Base-by-base conservation (phyloP, 2,329 filamentous ascomycete species). In the Sarocladiaceae sp. region DNA sequence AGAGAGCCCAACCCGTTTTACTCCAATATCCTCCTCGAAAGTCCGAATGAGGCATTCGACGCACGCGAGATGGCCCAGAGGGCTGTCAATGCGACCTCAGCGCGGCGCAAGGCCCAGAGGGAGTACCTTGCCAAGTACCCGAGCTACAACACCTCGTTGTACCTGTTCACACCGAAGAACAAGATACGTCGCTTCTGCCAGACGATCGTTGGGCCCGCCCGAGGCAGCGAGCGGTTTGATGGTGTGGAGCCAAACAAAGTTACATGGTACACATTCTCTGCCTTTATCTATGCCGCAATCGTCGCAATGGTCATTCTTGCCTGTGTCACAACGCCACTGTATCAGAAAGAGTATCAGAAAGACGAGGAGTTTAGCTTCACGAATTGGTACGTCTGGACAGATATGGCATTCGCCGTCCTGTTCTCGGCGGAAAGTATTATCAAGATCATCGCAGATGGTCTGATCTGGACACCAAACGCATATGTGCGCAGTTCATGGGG, bases 401-500 rank as follows among this genome's bases (percentile, higher is more conserved):
- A 98, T 61, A 73, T 94, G 63, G 83, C 86, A 6, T 98, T 98
- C 60, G 89, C 91, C 2, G 64, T 85, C 2, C 65, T 98, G 12
- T 98, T 98, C 66, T 85, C 85, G 0, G 59, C 87, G 6, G 93
- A 98, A 63, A 88, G 90, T 1, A 57, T 82, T 5, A 90, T 98
- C 67, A 98, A 98, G 62, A 82, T 95, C 45, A 81, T 98, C 55
- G 93, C 93, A 0, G 93, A 98, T 66, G 93, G 93, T 6, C 85
- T 95, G 55, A 85, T 96, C 61, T 97, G 88, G 80, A 96, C 93
- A 0, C 93, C 93, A 0, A 96, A 98, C 64, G 94, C 94, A 3
- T 98, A 95, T 60, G 88, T 96, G 61, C 83, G 93, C 55, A 91
- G 91, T 58, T 91, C 90, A 0, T 98, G 93, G 93, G 94, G 93